Evolutionary conservation across 2,329 filamentous ascomycete species (phyloP).

Genomic region (Aspergillus pseudoviridinutans): DNA sequence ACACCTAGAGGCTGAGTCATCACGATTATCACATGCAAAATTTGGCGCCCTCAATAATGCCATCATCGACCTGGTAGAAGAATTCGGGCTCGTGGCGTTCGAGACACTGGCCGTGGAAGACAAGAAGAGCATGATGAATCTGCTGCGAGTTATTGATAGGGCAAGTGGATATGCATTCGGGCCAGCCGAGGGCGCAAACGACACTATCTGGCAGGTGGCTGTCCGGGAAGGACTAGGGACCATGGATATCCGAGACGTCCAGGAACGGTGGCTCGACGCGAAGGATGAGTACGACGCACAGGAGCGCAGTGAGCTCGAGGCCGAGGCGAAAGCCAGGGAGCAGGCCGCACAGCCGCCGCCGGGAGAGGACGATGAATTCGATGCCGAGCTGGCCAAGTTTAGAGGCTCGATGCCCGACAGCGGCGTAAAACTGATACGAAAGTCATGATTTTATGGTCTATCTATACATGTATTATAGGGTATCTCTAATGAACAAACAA

Average conservation of each 20-base stretch:
- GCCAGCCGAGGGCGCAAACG: conserved; percentile 83
- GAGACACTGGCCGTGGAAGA: conserved; percentile 95
- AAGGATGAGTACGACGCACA: conserved; percentile 82
- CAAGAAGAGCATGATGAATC: conserved; percentile 92
- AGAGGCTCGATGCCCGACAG: conserved; percentile 49
- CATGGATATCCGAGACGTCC: conserved; percentile 82
- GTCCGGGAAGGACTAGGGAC: conserved; percentile 69
- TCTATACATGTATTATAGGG: conserved; percentile 25
- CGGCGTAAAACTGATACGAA: conserved; percentile 70
- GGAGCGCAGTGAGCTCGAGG: conserved; percentile 71
- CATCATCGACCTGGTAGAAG: conserved; percentile 80
- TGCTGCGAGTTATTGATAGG: conserved; percentile 83
- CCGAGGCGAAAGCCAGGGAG: conserved; percentile 59
- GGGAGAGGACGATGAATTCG: conserved; percentile 21
- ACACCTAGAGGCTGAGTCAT: conserved; percentile 72
- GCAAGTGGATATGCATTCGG: conserved; percentile 93
- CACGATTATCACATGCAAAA: conserved; percentile 65
- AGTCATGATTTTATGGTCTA: conserved; percentile 36
- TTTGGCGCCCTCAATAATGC: conserved; percentile 82
- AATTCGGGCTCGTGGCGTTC: conserved; percentile 84
- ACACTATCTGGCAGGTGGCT: conserved; percentile 94
- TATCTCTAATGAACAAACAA: conserved; percentile 20
- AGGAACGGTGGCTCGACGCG: conserved; percentile 91
- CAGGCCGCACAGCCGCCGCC: conserved; percentile 25
- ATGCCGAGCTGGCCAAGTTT: conserved; percentile 23